Base-by-base conservation (phyloP, 768 basidiomycete genomes). In the Podaxis rugospora region DNA sequence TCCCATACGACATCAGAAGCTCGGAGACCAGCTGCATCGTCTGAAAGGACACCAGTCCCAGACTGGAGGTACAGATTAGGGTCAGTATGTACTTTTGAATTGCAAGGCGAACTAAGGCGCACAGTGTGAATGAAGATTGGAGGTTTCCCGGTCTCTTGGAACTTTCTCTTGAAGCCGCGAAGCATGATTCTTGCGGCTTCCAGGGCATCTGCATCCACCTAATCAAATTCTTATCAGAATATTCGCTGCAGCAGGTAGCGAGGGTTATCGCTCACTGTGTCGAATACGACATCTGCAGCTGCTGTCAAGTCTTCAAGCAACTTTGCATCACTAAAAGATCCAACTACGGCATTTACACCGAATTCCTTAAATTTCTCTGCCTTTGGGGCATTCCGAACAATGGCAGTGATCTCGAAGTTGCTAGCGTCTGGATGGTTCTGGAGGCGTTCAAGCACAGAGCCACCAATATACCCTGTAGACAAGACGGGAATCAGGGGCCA, bases 361-460 rank as follows among this genome's bases (percentile, higher is more conserved):
- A 80, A 68, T 5, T 66, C 55, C 49, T 69, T 68, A 50, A 84
- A 67, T 59, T 76, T 74, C 42, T 75, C 76, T 0, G 81, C 82
- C 62, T 82, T 83, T 57, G 77, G 75, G 3, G 69, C 61, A 32
- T 71, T 74, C 37, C 82, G 78, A 3, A 83, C 77, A 13, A 83
- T 70, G 6, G 73, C 78, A 2, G 77, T 80, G 47, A 83, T 76
- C 11, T 74, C 70, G 60, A 80, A 74, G 6, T 69, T 68, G 13
- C 66, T 50, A 36, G 70, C 66, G 6, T 75, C 67, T 1, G 77
- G 70, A 53, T 76, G 78, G 1, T 63, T 60, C 6, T 82, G 69
- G 51, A 84, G 72, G 18, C 73, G 76, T 18, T 68, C 51, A 23
- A 84, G 73, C 32, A 82, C 73, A 6, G 78, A 66, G 51, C 81